Evolutionary conservation across 2,329 filamentous ascomycete genomes (phyloP).

Genomic region (Neonectria punicea): DNA sequence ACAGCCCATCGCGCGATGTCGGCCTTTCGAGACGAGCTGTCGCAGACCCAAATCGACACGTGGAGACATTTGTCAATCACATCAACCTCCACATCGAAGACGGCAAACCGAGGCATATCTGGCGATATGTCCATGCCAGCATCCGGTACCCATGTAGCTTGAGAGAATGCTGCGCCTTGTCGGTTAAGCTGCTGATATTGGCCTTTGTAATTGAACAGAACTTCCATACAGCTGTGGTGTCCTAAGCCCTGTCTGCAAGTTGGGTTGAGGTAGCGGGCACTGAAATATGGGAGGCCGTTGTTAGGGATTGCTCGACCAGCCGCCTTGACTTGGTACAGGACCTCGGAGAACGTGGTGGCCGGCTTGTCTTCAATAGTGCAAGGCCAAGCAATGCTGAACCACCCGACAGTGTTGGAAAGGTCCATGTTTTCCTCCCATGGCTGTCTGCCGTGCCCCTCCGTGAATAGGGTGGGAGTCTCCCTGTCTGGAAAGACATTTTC

Average conservation of each 20-base stretch:
- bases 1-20: not conserved
- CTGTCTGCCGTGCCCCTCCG: constrained; percentile 55
- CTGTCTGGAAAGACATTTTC: constrained; percentile 47
- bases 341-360: not conserved
- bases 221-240: not conserved
- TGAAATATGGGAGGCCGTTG: not conserved
- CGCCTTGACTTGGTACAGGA: not conserved
- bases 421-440: constrained; percentile 45
- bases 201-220: not conserved
- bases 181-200: not conserved
- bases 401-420: constrained; percentile 53
- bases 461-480: constrained; percentile 47
- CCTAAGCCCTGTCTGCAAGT: not conserved
- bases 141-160: not conserved
- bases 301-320: not conserved
- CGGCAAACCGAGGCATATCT: not conserved
- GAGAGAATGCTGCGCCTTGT: not conserved
- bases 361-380: not conserved
- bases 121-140: not conserved
- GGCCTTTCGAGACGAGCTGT: not conserved
- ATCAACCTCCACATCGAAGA: not conserved
- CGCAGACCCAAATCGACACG: not conserved
- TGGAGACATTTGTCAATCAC: not conserved
- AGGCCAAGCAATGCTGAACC: constrained; percentile 49
- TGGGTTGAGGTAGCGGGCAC: not conserved